Conservation (phyloP, 2,329 filamentous ascomycete species). For the Chrysoporthe puriensis region DNA sequence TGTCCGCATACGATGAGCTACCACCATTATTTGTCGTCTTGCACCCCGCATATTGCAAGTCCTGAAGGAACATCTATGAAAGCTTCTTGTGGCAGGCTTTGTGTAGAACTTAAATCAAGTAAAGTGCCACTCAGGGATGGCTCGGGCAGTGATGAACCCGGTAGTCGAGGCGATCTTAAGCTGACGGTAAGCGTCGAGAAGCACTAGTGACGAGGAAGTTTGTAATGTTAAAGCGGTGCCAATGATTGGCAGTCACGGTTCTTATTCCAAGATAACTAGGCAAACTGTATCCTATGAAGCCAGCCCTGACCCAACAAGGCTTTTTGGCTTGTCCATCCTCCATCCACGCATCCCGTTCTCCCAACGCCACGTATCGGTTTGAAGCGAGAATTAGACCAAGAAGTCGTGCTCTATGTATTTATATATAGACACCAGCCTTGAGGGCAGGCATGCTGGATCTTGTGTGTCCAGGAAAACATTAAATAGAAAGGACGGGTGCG, state of each 20-base stretch:
- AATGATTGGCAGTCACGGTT: slow-evolving; percentile 15
- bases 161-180: neutral
- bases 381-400: slow-evolving; percentile 19
- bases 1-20: neutral
- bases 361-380: slow-evolving; percentile 16
- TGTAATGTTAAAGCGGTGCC: slow-evolving; percentile 10
- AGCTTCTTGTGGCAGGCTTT: too few relatives aligned
- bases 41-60: neutral
- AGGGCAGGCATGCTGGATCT: slow-evolving; percentile 6
- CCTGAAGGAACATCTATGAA: too few relatives aligned
- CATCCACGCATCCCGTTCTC: slow-evolving; percentile 7
- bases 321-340: neutral
- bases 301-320: slow-evolving; percentile 1
- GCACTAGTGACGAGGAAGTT: neutral
- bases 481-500: slow-evolving; percentile 12
- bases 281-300: slow-evolving; percentile 16
- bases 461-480: slow-evolving; percentile 15
- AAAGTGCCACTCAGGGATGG: too few relatives aligned
- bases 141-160: neutral
- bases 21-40: neutral
- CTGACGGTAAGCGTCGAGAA: neutral
- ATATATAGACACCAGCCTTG: slow-evolving; percentile 22
- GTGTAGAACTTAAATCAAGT: neutral
- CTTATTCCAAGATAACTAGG: slow-evolving; percentile 19
- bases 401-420: slow-evolving; percentile 10